phyloP scores from a whole-genome alignment of 2,329 filamentous ascomycete genomes.

The Periconia sp. region DNA sequence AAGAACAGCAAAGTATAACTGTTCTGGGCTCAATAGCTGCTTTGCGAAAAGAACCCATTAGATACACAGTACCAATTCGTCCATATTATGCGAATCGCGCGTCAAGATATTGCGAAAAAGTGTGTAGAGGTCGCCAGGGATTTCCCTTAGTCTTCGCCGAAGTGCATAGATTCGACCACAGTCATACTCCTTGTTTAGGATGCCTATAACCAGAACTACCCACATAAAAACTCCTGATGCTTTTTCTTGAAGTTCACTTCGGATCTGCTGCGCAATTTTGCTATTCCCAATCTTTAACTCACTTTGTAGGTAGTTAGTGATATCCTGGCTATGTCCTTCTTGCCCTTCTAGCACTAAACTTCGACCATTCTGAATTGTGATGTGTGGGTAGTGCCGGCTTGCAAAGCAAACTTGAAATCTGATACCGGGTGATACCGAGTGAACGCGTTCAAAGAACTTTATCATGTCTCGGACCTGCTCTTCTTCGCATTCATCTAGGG shows the following conservation, averaged over 20 bases:
- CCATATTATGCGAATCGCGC: constrained; percentile 2
- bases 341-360: constrained; percentile 38
- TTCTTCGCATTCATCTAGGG: constrained; percentile 52
- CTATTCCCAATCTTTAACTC: constrained; percentile 15
- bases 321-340: constrained; percentile 37
- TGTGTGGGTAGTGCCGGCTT: constrained; percentile 52
- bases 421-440: constrained; percentile 4
- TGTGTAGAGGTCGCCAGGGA: constrained; percentile 5
- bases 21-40: constrained; percentile 7
- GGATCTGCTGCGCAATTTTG: constrained; percentile 16
- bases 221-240: constrained; percentile 49
- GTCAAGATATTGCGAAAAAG: constrained; percentile 8
- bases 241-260: constrained; percentile 32
- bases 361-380: constrained; percentile 29
- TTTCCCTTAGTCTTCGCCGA: constrained; percentile 4
- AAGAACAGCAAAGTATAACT: constrained; percentile 13
- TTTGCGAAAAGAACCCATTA: constrained; percentile 10
- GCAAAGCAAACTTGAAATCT: constrained; percentile 47
- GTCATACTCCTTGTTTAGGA: constrained; percentile 46
- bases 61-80: constrained; percentile 5
- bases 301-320: constrained; percentile 20
- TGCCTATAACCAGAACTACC: constrained; percentile 48
- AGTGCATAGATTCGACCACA: constrained; percentile 18
- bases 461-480: constrained; percentile 47
- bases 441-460: constrained; percentile 43